Evolutionary conservation across 2,329 filamentous ascomycete species (phyloP).

Genomic region (Colletotrichum australisinense): DNA sequence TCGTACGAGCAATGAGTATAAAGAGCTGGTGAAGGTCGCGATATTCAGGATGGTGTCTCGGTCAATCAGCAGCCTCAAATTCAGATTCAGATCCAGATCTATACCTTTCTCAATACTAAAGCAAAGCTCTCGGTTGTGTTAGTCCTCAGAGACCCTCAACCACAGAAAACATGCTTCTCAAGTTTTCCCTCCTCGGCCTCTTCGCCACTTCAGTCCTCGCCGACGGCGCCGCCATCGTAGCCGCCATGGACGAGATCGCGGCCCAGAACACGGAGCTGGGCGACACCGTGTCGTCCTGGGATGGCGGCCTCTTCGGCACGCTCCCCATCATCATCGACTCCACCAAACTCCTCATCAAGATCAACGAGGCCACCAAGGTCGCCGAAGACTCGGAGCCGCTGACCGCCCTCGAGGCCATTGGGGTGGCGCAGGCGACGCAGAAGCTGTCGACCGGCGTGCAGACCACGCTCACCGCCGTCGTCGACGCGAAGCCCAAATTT

Average conservation of each 20-base stretch:
- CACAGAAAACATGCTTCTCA: conserved; percentile 16
- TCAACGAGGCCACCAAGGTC: conserved; percentile 50
- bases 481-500: conserved; percentile 56
- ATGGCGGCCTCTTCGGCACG: conserved; percentile 50
- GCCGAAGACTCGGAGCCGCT: conserved; percentile 52
- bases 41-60: neutral
- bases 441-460: conserved; percentile 51
- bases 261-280: conserved; percentile 48
- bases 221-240: conserved; percentile 47
- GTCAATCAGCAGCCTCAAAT: neutral
- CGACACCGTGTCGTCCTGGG: conserved; percentile 48
- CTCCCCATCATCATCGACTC: conserved; percentile 55
- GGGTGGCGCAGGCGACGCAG: conserved; percentile 50
- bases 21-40: neutral
- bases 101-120: neutral
- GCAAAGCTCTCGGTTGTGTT: neutral
- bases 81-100: neutral
- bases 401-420: conserved; percentile 49
- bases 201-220: conserved; percentile 41
- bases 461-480: conserved; percentile 50
- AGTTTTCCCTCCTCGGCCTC: conserved; percentile 32
- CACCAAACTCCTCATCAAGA: conserved; percentile 50
- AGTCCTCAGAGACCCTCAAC: neutral
- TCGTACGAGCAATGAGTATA: neutral
- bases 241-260: conserved; percentile 49